Evolutionary conservation across 1,139 yeast species (phyloP).

Genomic region (Petasospora rhodanensis): DNA sequence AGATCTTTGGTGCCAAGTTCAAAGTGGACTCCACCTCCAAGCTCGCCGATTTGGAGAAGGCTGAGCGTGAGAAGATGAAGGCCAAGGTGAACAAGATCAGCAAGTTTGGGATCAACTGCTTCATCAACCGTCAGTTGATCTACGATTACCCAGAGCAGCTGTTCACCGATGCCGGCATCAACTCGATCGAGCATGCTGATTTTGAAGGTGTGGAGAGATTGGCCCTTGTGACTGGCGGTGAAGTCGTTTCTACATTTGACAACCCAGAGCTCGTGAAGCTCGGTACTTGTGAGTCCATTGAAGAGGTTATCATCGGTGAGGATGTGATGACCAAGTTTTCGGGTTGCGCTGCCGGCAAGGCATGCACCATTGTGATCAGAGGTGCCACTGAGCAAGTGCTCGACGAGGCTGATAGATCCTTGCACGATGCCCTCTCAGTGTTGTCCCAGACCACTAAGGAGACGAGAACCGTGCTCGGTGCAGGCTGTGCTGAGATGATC

Average conservation of each 20-base stretch:
- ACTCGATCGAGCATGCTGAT: slow-evolving; percentile 96
- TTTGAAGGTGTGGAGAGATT: slow-evolving; percentile 97
- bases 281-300: slow-evolving; percentile 86
- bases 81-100: slow-evolving; percentile 82
- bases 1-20: slow-evolving; percentile 96
- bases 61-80: slow-evolving; percentile 93
- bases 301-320: slow-evolving; percentile 91
- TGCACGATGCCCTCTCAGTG: slow-evolving; percentile 95
- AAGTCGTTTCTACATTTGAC: slow-evolving; percentile 95
- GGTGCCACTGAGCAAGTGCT: slow-evolving; percentile 96
- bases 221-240: slow-evolving; percentile 96
- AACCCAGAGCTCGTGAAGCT: slow-evolving; percentile 79
- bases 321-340: slow-evolving; percentile 78
- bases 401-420: slow-evolving; percentile 95
- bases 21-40: slow-evolving; percentile 94
- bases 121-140: slow-evolving; percentile 92
- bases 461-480: slow-evolving; percentile 94
- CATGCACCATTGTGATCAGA: slow-evolving; percentile 92
- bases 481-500: slow-evolving; percentile 97
- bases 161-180: slow-evolving; percentile 81
- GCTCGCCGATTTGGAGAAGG: slow-evolving; percentile 92
- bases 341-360: slow-evolving; percentile 94
- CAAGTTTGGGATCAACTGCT: slow-evolving; percentile 78
- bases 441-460: slow-evolving; percentile 92
- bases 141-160: slow-evolving; percentile 98